A percentile compares a stretch with the other conserved stretches of the same genome.
Evolutionary conservation across 495 filamentous ascomycete genomes (phyloP).

Genomic region (Aspergillus hancockii): DNA sequence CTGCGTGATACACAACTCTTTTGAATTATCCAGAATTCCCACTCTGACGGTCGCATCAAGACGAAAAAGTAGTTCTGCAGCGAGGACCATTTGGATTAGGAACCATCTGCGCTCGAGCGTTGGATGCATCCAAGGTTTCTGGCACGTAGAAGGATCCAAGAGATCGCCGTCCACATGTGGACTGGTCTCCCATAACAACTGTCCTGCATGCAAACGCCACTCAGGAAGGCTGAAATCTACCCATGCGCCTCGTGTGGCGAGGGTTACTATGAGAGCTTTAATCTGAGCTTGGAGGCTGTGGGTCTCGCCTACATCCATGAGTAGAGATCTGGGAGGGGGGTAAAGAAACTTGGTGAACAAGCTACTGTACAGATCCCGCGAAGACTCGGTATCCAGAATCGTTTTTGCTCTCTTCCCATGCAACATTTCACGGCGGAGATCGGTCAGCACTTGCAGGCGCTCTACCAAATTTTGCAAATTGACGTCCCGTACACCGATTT

Average conservation of each 20-base stretch:
- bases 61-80: constrained; percentile 75
- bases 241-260: constrained; percentile 60
- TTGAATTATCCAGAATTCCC: constrained; percentile 51
- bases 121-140: constrained; percentile 33
- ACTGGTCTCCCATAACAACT: constrained; percentile 71
- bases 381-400: constrained; percentile 44
- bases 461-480: constrained; percentile 37
- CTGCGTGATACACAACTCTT: constrained; percentile 47
- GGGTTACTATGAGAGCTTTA: constrained; percentile 45
- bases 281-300: constrained; percentile 54
- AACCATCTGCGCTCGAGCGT: constrained; percentile 70
- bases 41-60: constrained; percentile 66
- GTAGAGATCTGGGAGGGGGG: constrained; percentile 29
- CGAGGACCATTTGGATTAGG: constrained; percentile 74
- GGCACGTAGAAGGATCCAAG: constrained; percentile 40
- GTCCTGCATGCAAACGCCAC: constrained; percentile 78
- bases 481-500: constrained; percentile 44
- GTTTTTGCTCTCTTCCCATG: constrained; percentile 33
- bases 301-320: constrained; percentile 26
- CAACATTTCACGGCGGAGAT: constrained; percentile 40
- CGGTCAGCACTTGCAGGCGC: constrained; percentile 43
- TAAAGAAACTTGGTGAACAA: constrained; percentile 50
- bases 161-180: constrained; percentile 54
- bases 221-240: constrained; percentile 76
- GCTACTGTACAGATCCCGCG: constrained; percentile 43